A percentile compares a stretch with the other conserved stretches of the same genome.
Conservation (phyloP, 345 rosid genomes). For the Dimocarpus longan region DNA sequence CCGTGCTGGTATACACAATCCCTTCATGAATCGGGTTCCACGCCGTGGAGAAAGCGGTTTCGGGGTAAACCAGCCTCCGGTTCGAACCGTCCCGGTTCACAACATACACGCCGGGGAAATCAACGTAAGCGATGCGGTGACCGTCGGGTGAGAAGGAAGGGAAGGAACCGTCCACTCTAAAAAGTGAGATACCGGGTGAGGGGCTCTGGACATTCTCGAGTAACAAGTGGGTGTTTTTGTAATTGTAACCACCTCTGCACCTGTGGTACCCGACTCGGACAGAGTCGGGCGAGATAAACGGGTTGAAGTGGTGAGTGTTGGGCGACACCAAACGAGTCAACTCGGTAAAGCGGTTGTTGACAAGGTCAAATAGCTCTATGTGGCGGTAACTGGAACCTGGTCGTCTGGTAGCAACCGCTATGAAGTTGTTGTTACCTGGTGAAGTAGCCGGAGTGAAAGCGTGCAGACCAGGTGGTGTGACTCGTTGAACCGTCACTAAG, state of each 20-base stretch:
- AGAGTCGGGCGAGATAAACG: conserved; percentile 82
- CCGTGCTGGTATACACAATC: conserved; percentile 64
- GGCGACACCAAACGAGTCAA: conserved; percentile 74
- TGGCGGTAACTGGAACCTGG: conserved; percentile 65
- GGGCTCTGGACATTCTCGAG: conserved; percentile 72
- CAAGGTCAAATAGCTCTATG: conserved; percentile 70
- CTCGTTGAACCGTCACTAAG: conserved; percentile 53
- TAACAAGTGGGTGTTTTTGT: conserved; percentile 45
- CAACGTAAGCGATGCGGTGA: conserved; percentile 70
- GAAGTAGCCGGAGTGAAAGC: conserved; percentile 94
- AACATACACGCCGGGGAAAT: conserved; percentile 80
- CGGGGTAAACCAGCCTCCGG: conserved; percentile 46
- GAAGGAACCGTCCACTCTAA: conserved; percentile 81
- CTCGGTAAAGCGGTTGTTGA: conserved; percentile 54
- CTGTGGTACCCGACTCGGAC: conserved; percentile 76
- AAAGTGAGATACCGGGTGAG: conserved; percentile 53
- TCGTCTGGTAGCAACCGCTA: conserved; percentile 81
- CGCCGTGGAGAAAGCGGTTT: conserved; percentile 64
- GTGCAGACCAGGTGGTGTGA: conserved; percentile 83
- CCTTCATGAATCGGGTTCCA: conserved; percentile 81
- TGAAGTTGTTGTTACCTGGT: conserved; percentile 68
- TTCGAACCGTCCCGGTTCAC: conserved; percentile 80
- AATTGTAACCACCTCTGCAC: conserved; percentile 60
- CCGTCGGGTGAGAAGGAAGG: conserved; percentile 83
- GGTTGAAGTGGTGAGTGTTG: conserved; percentile 71